Conservation (phyloP, 345 rosid genomes). For the Lumnitzera racemosa region DNA sequence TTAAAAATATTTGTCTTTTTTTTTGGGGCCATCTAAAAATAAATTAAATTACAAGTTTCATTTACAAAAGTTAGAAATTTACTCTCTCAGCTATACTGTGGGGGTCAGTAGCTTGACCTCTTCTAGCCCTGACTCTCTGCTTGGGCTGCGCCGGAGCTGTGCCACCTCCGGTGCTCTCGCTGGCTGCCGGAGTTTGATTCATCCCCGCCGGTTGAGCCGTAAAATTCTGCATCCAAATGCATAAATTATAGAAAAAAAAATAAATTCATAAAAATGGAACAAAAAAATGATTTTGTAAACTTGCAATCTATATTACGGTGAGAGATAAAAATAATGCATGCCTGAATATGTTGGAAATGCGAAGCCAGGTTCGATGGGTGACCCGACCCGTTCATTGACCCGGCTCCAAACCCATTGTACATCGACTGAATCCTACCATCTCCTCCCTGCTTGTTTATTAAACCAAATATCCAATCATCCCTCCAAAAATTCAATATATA, state of each 20-base stretch:
- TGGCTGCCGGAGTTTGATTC: constrained; percentile 35
- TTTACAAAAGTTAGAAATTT: constrained; percentile 2
- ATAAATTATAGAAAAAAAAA: too few species aligned
- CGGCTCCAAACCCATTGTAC: constrained; percentile 3
- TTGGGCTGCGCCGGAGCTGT: constrained; percentile 60
- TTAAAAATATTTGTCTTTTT: too few species aligned
- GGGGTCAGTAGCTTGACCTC: constrained; percentile 99
- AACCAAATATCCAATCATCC: too few species aligned
- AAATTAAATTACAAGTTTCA: too few species aligned
- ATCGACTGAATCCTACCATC: neutral
- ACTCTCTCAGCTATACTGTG: constrained; percentile 98
- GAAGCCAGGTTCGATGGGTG: constrained; percentile 3
- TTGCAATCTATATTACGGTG: too few species aligned
- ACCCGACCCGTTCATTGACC: constrained; percentile 2
- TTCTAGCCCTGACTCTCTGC: constrained; percentile 80
- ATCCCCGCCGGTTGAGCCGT: constrained; percentile 21
- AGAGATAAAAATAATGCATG: neutral
- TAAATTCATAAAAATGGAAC: too few species aligned
- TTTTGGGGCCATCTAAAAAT: too few species aligned
- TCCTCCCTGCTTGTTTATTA: neutral
- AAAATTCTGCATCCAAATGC: too few species aligned
- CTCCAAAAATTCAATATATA: too few species aligned
- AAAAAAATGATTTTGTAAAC: too few species aligned
- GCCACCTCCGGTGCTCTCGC: constrained; percentile 21
- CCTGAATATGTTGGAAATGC: constrained; percentile 2